These are phyloP conservation scores for Solanum pennellii DNA, from an alignment of 257 asterid genomes.

Conservation along the genomic window DNA sequence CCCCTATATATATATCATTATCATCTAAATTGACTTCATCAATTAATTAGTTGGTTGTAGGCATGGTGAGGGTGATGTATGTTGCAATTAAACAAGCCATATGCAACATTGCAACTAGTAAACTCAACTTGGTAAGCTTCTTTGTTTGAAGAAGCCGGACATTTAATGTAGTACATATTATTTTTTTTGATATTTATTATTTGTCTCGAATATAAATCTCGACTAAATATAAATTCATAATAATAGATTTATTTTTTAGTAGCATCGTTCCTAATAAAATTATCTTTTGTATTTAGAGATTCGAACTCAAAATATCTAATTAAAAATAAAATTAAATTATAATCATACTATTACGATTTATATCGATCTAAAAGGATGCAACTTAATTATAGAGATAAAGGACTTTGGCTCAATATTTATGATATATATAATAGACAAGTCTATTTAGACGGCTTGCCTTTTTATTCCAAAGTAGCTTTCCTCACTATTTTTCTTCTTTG, in stretches of 20 bases:
- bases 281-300: accelerated
- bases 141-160: neutral
- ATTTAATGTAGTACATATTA: neutral
- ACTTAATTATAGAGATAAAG: neutral
- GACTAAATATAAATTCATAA: neutral
- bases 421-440: neutral
- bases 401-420: neutral
- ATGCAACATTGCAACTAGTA: no score
- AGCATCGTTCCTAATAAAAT: accelerated
- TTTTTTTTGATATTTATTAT: neutral
- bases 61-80: neutral
- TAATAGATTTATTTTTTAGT: accelerated
- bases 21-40: neutral
- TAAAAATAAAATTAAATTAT: accelerated
- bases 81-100: neutral
- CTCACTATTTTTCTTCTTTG: neutral
- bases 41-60: neutral
- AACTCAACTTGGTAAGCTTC: neutral
- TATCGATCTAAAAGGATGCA: neutral
- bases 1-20: no score
- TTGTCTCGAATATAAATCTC: accelerated
- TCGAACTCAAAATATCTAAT: neutral
- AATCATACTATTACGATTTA: accelerated
- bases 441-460: neutral
- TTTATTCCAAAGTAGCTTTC: neutral